A percentile compares a stretch with the other conserved stretches of the same genome.
Conservation (phyloP, 1,139 yeast genomes). For the Candida labiduridarum region DNA sequence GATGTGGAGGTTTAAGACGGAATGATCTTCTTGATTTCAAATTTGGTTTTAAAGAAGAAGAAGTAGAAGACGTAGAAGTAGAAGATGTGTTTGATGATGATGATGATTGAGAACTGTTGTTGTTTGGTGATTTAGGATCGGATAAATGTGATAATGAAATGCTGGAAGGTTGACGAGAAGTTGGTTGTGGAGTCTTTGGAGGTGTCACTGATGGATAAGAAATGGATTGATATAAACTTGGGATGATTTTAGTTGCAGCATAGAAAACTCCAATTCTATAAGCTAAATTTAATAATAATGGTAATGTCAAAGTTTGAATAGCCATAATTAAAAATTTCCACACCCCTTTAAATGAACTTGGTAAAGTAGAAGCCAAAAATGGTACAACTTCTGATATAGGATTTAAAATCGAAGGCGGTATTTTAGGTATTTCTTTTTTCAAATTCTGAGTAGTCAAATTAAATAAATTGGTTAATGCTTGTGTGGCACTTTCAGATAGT, state of each 20-base stretch:
- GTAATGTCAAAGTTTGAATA: slow-evolving; percentile 74
- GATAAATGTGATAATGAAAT: slow-evolving; percentile 12
- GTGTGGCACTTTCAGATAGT: slow-evolving; percentile 56
- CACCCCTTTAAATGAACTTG: slow-evolving; percentile 63
- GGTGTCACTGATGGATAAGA: slow-evolving; percentile 39
- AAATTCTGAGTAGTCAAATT: slow-evolving; percentile 41
- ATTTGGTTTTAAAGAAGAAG: background rate
- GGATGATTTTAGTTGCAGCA: slow-evolving; percentile 92
- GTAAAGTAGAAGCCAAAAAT: slow-evolving; percentile 53
- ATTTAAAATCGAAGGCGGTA: slow-evolving; percentile 44
- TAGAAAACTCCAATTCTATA: slow-evolving; percentile 86
- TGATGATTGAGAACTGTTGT: slow-evolving; percentile 18
- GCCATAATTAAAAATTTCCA: slow-evolving; percentile 73
- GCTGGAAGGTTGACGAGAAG: slow-evolving; percentile 18
- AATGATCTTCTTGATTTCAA: slow-evolving; percentile 14
- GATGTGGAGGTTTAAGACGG: slow-evolving; percentile 22
- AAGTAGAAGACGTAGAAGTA: too few relatives aligned
- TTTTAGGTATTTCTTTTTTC: slow-evolving; percentile 40
- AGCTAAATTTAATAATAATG: slow-evolving; percentile 77
- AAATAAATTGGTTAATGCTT: slow-evolving; percentile 39
- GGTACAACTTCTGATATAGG: slow-evolving; percentile 47
- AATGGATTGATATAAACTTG: slow-evolving; percentile 58
- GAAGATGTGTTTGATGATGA: background rate
- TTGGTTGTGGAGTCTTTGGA: slow-evolving; percentile 29
- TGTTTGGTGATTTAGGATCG: slow-evolving; percentile 1